These are phyloP conservation scores for Podospora anserina DNA, from an alignment of 495 filamentous ascomycete genomes.

Conservation along the genomic window DNA sequence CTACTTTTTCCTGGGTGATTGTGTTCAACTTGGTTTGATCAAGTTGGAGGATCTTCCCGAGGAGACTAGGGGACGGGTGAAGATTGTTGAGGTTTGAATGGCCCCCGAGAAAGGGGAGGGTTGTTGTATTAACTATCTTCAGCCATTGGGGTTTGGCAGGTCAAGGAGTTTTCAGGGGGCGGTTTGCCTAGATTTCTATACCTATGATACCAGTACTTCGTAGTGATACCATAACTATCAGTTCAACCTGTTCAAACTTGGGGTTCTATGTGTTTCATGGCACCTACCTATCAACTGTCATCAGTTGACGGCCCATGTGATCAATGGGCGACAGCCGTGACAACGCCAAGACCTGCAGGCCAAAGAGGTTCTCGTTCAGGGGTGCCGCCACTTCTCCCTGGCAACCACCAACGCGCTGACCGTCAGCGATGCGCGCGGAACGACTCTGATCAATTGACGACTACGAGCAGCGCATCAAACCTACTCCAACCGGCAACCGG, in stretches of 20 bases:
- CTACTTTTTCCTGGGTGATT: conserved; percentile 90
- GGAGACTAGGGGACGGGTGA: conserved; percentile 54
- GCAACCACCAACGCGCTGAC: not conserved
- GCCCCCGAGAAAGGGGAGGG: not conserved
- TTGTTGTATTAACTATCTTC: conserved; percentile 6
- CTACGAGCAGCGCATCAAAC: not conserved
- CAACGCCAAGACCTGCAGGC: not conserved
- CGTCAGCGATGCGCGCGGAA: not conserved
- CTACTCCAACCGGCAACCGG: not conserved
- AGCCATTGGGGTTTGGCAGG: not conserved
- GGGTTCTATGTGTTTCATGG: not conserved
- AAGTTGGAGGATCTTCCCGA: conserved; percentile 69
- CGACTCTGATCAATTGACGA: not conserved
- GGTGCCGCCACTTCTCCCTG: conserved; percentile 6
- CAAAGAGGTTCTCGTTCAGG: not conserved
- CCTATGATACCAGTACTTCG: conserved; percentile 3
- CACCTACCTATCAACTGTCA: not conserved
- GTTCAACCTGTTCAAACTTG: not conserved
- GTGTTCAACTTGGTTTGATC: conserved; percentile 67
- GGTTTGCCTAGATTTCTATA: not conserved
- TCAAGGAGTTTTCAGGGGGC: not conserved
- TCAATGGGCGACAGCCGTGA: not conserved
- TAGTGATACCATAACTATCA: conserved; percentile 3
- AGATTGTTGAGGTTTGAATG: conserved; percentile 56
- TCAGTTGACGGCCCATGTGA: not conserved